phyloP scores from a whole-genome alignment of 176 grass and related monocot genomes.

The Triticum turgidum region DNA sequence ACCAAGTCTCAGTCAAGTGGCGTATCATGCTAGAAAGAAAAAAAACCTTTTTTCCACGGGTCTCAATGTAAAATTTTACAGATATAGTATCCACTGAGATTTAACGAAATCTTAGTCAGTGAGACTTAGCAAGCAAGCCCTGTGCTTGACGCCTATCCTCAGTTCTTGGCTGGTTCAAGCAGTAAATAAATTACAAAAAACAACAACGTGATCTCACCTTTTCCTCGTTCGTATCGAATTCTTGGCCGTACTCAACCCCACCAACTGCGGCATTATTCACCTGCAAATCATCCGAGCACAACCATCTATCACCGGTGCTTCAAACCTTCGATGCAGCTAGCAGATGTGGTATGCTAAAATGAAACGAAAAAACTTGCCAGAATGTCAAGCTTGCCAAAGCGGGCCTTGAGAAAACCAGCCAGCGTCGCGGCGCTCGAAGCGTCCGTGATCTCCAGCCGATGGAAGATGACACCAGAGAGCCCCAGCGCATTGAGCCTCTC shows the following conservation, averaged over 20 bases:
- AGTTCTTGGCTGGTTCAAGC: no score
- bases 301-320: neutral
- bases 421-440: constrained; percentile 29
- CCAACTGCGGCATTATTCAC: neutral
- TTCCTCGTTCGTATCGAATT: neutral
- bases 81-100: no score
- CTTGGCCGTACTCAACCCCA: neutral
- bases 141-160: no score
- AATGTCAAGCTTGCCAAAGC: constrained; percentile 52
- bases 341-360: no score
- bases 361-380: neutral
- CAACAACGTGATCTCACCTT: neutral
- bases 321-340: neutral
- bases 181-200: no score
- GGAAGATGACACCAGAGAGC: constrained; percentile 30
- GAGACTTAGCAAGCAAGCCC: no score
- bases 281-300: neutral
- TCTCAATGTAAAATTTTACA: no score
- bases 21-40: no score
- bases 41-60: no score
- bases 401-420: constrained; percentile 34
- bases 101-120: no score
- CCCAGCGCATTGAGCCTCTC: constrained; percentile 12
- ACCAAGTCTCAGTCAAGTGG: no score
- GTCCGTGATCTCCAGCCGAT: constrained; percentile 45